Conservation (phyloP, 2,329 filamentous ascomycete species). For the Trichoderma breve region DNA sequence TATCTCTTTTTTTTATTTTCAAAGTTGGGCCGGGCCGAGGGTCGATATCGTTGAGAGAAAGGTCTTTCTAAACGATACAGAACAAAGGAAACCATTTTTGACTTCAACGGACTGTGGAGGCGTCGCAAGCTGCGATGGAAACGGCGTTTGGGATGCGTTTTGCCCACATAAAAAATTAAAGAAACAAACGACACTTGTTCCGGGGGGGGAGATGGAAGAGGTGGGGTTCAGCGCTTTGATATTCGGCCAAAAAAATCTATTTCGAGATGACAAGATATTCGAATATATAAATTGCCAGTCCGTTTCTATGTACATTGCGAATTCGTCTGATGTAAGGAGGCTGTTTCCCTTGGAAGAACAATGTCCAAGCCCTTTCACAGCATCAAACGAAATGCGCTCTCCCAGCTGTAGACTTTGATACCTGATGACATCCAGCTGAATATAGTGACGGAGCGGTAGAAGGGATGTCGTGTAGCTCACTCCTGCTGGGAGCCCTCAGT, state of each 20-base stretch:
- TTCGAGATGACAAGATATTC: constrained; percentile 28
- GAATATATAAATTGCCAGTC: constrained; percentile 29
- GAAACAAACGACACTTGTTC: constrained; percentile 27
- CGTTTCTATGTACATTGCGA: neutral
- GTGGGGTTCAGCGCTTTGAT: constrained; percentile 28
- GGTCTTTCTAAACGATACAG: constrained; percentile 3
- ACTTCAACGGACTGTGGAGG: constrained; percentile 25
- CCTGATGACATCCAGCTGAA: neutral
- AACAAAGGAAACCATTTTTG: constrained; percentile 21
- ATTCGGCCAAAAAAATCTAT: constrained; percentile 22
- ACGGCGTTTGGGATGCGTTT: constrained; percentile 37
- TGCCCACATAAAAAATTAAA: constrained; percentile 28
- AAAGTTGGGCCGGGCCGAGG: neutral
- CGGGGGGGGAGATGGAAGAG: constrained; percentile 25
- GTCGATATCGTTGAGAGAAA: neutral
- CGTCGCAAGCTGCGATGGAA: constrained; percentile 31
- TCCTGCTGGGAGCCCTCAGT: neutral
- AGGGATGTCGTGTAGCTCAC: neutral
- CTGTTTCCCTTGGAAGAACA: neutral
- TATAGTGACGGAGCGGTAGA: neutral
- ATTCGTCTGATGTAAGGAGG: neutral
- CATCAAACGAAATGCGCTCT: neutral
- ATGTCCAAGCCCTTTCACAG: neutral
- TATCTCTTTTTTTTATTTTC: neutral
- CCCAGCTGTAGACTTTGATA: neutral